Percentiles rank a stretch among this genome's conserved stretches.
Conservation (phyloP, 2,329 filamentous ascomycete species). For the Paracamarosporium sp. region DNA sequence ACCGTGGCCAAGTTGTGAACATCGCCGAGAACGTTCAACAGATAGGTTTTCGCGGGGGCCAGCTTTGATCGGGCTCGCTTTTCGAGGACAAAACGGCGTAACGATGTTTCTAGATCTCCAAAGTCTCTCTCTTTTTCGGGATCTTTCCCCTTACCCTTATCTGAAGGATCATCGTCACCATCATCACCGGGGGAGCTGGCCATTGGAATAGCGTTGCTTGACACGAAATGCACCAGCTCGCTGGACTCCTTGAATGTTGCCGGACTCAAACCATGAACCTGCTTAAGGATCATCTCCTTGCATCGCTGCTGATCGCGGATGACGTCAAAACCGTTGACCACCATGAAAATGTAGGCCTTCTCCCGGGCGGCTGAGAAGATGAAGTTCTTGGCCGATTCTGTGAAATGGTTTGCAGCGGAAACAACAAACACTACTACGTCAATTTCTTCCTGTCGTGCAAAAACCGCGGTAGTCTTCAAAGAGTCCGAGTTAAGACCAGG, state of each 20-base stretch:
- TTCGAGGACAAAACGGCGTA: constrained; percentile 92
- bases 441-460: constrained; percentile 96
- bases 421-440: constrained; percentile 99
- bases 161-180: constrained; percentile 53
- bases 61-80: constrained; percentile 95
- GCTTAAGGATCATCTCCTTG: constrained; percentile 90
- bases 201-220: constrained; percentile 91
- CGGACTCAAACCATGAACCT: constrained; percentile 86
- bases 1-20: constrained; percentile 82
- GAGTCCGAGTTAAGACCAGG: constrained; percentile 96
- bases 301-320: constrained; percentile 92
- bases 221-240: constrained; percentile 96
- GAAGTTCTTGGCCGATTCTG: constrained; percentile 95
- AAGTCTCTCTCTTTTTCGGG: constrained; percentile 89
- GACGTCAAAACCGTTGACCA: constrained; percentile 95
- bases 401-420: constrained; percentile 97
- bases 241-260: constrained; percentile 90
- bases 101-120: constrained; percentile 83
- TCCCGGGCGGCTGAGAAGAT: constrained; percentile 94
- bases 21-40: constrained; percentile 91
- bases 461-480: constrained; percentile 95
- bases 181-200: constrained; percentile 52
- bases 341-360: constrained; percentile 98
- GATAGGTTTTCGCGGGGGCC: constrained; percentile 92
- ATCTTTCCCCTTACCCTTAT: constrained; percentile 70